Evolutionary conservation across 768 basidiomycete species (phyloP), one percentile per base, ranked within the genome.

Genomic region (Hygrophoropsis aurantiaca): DNA sequence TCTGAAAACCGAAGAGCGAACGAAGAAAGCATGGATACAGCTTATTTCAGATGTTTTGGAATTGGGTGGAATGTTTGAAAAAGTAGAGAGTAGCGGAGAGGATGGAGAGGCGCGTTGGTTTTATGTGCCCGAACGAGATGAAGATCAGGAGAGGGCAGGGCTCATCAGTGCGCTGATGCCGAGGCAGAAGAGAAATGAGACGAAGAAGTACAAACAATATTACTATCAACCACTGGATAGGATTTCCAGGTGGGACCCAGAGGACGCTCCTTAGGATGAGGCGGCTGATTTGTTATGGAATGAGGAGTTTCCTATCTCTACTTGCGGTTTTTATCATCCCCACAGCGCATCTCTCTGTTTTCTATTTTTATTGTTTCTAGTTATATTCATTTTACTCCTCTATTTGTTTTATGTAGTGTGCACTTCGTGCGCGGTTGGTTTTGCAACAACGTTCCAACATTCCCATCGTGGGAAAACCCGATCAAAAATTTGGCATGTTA

Each of bases 131-230:
- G 86, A 88, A 58, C 61, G 72, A 58, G 87, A 90, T 55, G 72
- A 77, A 55, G 86, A 90, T 59, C 71, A 72, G 54, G 87, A 88
- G 46, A 74, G 87, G n/a, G 86, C 86, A 24, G 62, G 70, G 54
- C 64, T 88, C 49, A 78, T 90, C 46, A 65, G 72, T 57, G 82
- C 80, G 50, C 81, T 87, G 73, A 87, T 87, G 85, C 85, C 85
- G 2, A 79, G 85, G 11, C 85, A 74, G 45, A 90, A 89, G 67
- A 69, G 88, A 44, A 82, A 69, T 39, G 85, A 81, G 66, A 90
- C 87, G 62, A 89, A 85, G 75, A 85, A 88, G 68, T 86, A 84
- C 51, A 90, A 90, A 64, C 85, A 88, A 62, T 91, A 91, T 67
- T 91, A 90, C 66, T 90, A 82, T 69, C 74, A 75, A 23, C 88